Percentiles rank a stretch among this genome's conserved stretches.
phyloP scores from a whole-genome alignment of 805 yeast genomes.

The Candida rishiriensis region DNA sequence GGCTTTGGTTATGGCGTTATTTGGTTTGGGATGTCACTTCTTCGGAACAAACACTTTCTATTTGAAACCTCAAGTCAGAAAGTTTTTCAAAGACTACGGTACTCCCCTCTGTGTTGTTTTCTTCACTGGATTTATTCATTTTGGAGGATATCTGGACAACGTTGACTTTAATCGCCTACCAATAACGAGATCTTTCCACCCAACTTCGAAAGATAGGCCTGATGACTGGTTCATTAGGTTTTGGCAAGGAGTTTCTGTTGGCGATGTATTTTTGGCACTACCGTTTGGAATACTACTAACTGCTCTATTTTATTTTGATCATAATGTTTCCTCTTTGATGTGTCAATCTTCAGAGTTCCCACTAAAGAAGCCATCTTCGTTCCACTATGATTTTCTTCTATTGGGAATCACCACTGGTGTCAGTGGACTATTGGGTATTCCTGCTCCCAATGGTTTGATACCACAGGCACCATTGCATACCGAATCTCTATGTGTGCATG shows the following conservation, averaged over 20 bases:
- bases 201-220: constrained; percentile 51
- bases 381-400: constrained; percentile 88
- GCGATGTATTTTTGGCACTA: constrained; percentile 79
- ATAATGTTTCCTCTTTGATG: constrained; percentile 89
- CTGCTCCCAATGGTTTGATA: constrained; percentile 93
- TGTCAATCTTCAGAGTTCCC: constrained; percentile 84
- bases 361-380: constrained; percentile 77
- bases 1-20: constrained; percentile 68
- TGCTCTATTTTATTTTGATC: constrained; percentile 87
- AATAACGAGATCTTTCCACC: constrained; percentile 65
- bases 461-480: constrained; percentile 98
- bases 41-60: constrained; percentile 62
- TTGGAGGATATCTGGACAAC: constrained; percentile 68
- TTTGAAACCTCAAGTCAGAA: constrained; percentile 56
- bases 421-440: constrained; percentile 83
- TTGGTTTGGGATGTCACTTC: constrained; percentile 59
- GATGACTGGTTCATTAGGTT: constrained; percentile 77
- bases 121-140: constrained; percentile 90
- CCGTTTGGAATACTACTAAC: constrained; percentile 91
- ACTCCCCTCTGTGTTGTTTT: constrained; percentile 80
- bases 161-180: constrained; percentile 63
- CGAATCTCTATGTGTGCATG: constrained; percentile 59
- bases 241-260: constrained; percentile 63
- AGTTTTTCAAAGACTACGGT: constrained; percentile 78
- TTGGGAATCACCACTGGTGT: constrained; percentile 85